These are phyloP conservation scores for Syncephalastrum monosporum DNA, from an alignment of 371 early-diverging fungal species.

Conservation along the genomic window DNA sequence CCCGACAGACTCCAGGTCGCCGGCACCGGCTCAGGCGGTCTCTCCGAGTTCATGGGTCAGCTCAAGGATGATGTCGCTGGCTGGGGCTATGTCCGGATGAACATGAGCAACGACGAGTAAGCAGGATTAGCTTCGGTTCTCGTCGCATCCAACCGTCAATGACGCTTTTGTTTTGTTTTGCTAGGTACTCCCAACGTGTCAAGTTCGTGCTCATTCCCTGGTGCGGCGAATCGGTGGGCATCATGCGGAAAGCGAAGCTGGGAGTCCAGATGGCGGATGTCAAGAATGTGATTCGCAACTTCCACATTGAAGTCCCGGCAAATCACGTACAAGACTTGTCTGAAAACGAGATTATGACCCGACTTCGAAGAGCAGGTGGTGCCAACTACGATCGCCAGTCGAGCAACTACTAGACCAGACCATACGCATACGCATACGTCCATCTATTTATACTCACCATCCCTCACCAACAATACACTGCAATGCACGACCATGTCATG, in stretches of 20 bases:
- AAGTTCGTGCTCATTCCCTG: constrained; percentile 77
- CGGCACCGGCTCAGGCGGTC: constrained; percentile 65
- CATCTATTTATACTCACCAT: constrained; percentile 4
- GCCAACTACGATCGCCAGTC: constrained; percentile 70
- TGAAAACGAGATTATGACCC: constrained; percentile 52
- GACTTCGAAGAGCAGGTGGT: constrained; percentile 65
- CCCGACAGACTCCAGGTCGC: constrained; percentile 48
- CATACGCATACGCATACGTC: too few relatives aligned
- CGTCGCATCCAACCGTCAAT: background rate
- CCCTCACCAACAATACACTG: background rate
- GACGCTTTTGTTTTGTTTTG: background rate
- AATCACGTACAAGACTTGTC: constrained; percentile 47
- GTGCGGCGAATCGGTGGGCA: constrained; percentile 80
- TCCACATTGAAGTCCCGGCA: constrained; percentile 77
- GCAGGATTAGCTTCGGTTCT: constrained; percentile 15
- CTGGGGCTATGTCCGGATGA: constrained; percentile 78
- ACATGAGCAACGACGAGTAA: constrained; percentile 85
- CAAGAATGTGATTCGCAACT: constrained; percentile 67
- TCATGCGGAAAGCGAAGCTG: constrained; percentile 87
- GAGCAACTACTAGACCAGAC: constrained; percentile 36
- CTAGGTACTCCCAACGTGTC: constrained; percentile 54
- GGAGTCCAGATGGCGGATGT: constrained; percentile 80
- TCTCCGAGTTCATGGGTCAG: constrained; percentile 62
- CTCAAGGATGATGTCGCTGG: constrained; percentile 72
- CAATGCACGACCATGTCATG: too few relatives aligned